These are phyloP conservation scores for Rhodosporidiobolus sp. DNA, from an alignment of 768 basidiomycete species.

Conservation along the genomic window DNA sequence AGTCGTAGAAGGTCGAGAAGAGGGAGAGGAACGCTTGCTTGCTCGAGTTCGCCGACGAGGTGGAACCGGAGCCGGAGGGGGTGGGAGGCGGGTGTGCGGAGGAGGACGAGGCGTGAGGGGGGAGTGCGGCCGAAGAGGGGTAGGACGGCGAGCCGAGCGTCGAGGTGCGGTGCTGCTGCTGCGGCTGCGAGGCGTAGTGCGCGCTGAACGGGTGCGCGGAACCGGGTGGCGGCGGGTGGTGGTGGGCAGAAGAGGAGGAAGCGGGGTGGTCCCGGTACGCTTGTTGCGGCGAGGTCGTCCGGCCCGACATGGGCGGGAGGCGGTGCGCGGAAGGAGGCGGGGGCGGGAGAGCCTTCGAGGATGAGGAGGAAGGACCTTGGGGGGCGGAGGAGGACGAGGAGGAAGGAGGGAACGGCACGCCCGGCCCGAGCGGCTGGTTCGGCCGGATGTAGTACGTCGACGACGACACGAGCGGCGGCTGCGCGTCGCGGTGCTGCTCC, in stretches of 20 bases:
- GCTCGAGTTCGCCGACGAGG: conserved; percentile 59
- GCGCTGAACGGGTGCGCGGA: too few species aligned
- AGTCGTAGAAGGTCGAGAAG: conserved; percentile 80
- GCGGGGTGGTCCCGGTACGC: too few species aligned
- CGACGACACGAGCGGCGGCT: conserved; percentile 12
- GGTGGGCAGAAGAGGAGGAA: too few species aligned
- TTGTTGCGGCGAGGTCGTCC: too few species aligned
- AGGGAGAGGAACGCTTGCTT: conserved; percentile 76
- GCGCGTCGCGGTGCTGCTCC: not conserved
- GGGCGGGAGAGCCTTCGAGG: not conserved
- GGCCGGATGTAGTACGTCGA: conserved; percentile 21
- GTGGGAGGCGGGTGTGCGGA: too few species aligned
- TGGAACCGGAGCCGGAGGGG: not conserved
- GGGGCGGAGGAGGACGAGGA: not conserved
- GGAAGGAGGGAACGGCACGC: not conserved
- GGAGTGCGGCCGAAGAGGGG: too few species aligned
- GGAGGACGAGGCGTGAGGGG: not conserved
- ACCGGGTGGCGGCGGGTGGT: too few species aligned
- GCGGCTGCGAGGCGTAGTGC: too few species aligned
- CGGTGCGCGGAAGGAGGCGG: not conserved
- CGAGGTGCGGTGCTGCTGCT: too few species aligned
- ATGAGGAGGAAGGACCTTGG: not conserved
- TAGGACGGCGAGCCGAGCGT: not conserved
- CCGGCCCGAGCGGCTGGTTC: conserved; percentile 1
- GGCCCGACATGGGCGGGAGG: too few species aligned